Percentiles rank a stretch among this genome's conserved stretches.
phyloP scores from a whole-genome alignment of 108 stramenopile genomes.

The Fistulifera pelliculosa region DNA sequence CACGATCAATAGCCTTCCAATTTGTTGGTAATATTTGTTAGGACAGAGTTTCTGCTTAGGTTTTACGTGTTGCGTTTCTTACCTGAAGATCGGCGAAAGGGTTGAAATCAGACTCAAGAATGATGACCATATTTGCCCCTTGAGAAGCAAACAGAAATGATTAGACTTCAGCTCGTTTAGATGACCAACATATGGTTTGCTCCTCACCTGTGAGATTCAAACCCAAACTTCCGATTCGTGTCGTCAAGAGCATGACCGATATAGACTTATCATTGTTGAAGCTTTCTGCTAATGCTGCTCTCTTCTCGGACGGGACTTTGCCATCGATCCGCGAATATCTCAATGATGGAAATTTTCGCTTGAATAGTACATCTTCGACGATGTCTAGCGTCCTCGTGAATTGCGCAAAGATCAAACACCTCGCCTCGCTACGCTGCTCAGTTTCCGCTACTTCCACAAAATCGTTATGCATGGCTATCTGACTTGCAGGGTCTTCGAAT shows the following conservation, averaged over 20 bases:
- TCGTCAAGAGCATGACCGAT: constrained; percentile 70
- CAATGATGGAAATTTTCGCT: constrained; percentile 58
- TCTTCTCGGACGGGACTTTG: constrained; percentile 44
- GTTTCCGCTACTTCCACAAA: neutral
- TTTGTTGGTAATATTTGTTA: too few species aligned
- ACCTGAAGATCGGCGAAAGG: constrained; percentile 76
- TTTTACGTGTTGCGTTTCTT: too few species aligned
- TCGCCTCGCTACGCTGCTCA: constrained; percentile 8
- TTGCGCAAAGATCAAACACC: constrained; percentile 84
- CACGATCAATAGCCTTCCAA: constrained; percentile 61
- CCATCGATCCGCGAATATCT: constrained; percentile 74
- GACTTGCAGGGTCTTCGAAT: constrained; percentile 2
- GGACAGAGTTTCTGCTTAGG: too few species aligned
- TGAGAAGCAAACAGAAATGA: neutral
- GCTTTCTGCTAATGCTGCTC: constrained; percentile 47
- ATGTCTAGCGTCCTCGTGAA: constrained; percentile 74
- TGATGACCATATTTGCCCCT: constrained; percentile 78
- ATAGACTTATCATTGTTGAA: constrained; percentile 66
- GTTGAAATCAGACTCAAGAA: constrained; percentile 82
- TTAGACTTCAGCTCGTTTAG: neutral
- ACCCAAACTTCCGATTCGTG: constrained; percentile 75
- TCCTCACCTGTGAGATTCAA: constrained; percentile 71
- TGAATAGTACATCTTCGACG: constrained; percentile 69
- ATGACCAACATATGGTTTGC: neutral
- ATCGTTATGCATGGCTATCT: neutral